These are phyloP conservation scores for Oenanthe sinensis DNA, from an alignment of 129 eudicot species.

Conservation along the genomic window DNA sequence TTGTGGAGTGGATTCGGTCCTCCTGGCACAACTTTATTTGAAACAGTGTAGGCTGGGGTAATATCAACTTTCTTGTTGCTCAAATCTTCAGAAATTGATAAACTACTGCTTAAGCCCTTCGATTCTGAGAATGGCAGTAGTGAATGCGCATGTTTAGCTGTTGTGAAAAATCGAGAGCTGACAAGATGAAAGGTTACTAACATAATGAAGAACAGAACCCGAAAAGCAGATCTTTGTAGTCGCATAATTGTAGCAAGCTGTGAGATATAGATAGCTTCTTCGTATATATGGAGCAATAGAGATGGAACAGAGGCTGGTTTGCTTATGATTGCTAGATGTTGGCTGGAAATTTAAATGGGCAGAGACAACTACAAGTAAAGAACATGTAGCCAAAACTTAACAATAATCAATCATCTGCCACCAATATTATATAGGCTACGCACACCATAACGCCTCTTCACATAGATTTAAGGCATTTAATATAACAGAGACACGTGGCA, in stretches of 20 bases:
- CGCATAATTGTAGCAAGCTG: slow-evolving; percentile 7
- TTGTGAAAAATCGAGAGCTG: slow-evolving; percentile 10
- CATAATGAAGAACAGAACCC: slow-evolving; percentile 1
- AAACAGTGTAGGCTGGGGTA: slow-evolving; percentile 1
- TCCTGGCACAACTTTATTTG: slow-evolving; percentile 23
- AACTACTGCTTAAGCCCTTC: slow-evolving; percentile 6
- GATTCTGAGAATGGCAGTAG: not conserved
- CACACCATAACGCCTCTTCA: not conserved
- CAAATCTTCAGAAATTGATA: not conserved
- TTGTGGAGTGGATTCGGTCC: slow-evolving; percentile 44
- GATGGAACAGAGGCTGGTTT: not conserved
- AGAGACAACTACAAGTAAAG: slow-evolving; percentile 1
- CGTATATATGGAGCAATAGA: not conserved
- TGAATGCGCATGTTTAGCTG: not conserved
- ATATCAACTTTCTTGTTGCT: not conserved
- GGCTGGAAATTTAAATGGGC: slow-evolving; percentile 9
- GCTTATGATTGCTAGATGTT: not conserved
- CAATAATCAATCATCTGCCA: slow-evolving; percentile 10
- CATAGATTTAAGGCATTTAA: not conserved
- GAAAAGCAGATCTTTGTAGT: not conserved
- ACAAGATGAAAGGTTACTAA: not conserved
- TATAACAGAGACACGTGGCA: not conserved
- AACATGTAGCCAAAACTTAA: slow-evolving; percentile 7
- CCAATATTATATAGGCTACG: not conserved
- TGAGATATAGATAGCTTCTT: not conserved